Evolutionary conservation across 805 yeast genomes (phyloP).

Genomic region (Candida hispaniensis): DNA sequence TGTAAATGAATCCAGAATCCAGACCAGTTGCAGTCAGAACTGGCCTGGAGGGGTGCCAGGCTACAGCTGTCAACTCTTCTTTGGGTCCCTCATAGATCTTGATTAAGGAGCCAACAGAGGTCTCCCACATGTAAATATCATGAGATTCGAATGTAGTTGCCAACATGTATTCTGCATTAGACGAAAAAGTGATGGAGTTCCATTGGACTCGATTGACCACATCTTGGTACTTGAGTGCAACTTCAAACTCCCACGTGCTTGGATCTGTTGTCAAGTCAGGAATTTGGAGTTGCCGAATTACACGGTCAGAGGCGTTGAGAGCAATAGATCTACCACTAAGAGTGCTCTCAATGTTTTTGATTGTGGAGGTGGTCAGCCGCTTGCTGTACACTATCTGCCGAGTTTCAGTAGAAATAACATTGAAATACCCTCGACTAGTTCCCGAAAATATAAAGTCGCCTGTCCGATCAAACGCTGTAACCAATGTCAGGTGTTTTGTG

Average conservation of each 20-base stretch:
- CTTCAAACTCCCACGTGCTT: slow-evolving; percentile 42
- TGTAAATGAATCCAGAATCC: slow-evolving; percentile 68
- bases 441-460: slow-evolving; percentile 59
- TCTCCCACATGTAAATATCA: slow-evolving; percentile 88
- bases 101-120: slow-evolving; percentile 73
- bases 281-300: slow-evolving; percentile 25
- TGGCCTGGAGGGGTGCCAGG: slow-evolving; percentile 73
- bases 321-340: slow-evolving; percentile 37
- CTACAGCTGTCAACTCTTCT: slow-evolving; percentile 77
- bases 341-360: slow-evolving; percentile 66
- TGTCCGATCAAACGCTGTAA: slow-evolving; percentile 39
- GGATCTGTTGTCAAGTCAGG: slow-evolving; percentile 28
- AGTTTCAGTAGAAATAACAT: slow-evolving; percentile 31
- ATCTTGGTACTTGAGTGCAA: slow-evolving; percentile 79
- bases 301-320: slow-evolving; percentile 28
- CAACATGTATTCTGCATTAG: slow-evolving; percentile 69
- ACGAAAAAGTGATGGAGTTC: slow-evolving; percentile 69
- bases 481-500: slow-evolving; percentile 37
- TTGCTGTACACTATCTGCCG: slow-evolving; percentile 35
- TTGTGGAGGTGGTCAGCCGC: slow-evolving; percentile 56
- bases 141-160: slow-evolving; percentile 87
- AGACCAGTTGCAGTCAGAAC: slow-evolving; percentile 72
- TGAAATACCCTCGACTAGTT: slow-evolving; percentile 69
- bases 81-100: slow-evolving; percentile 84
- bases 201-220: slow-evolving; percentile 81